Conservation (phyloP, 352 stramenopile species). For the Pythium apleroticum region DNA sequence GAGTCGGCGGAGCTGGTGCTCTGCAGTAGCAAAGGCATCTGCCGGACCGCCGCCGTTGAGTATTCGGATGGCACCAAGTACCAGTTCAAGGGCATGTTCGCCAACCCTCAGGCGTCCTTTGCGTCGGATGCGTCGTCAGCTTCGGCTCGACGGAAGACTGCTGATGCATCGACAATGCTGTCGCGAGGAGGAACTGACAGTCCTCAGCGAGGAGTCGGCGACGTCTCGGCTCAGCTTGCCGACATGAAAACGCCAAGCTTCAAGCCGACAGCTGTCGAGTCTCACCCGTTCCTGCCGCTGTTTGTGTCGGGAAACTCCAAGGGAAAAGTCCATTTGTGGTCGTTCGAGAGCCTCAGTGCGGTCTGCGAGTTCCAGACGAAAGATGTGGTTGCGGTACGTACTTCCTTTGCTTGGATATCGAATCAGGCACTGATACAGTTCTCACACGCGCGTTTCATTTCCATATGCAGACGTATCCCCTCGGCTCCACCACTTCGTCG, state of each 20-base stretch:
- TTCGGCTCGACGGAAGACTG: slow-evolving; percentile 19
- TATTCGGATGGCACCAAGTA: slow-evolving; percentile 73
- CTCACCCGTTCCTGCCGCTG: slow-evolving; percentile 74
- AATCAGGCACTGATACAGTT: neutral
- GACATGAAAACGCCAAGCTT: slow-evolving; percentile 67
- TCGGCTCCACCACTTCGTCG: slow-evolving; percentile 55
- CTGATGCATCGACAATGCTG: slow-evolving; percentile 2
- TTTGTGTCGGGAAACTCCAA: slow-evolving; percentile 85
- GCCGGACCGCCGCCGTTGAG: slow-evolving; percentile 57
- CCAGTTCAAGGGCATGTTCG: slow-evolving; percentile 83
- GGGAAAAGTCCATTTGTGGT: slow-evolving; percentile 80
- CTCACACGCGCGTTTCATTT: neutral
- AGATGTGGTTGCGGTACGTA: slow-evolving; percentile 57
- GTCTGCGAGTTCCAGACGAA: slow-evolving; percentile 68
- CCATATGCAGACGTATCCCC: slow-evolving; percentile 48
- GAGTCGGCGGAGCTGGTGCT: slow-evolving; percentile 66
- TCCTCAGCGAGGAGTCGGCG: slow-evolving; percentile 1
- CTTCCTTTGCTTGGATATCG: neutral
- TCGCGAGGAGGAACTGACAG: slow-evolving; percentile 5
- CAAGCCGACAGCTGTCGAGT: slow-evolving; percentile 71
- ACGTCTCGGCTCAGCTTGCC: neutral
- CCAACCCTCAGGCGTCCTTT: slow-evolving; percentile 42
- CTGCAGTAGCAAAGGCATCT: slow-evolving; percentile 77
- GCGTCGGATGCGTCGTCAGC: slow-evolving; percentile 15
- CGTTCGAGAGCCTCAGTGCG: slow-evolving; percentile 75